Base-by-base conservation (phyloP, 1,284 basidiomycete genomes). In the Heterobasidion occidentale region DNA sequence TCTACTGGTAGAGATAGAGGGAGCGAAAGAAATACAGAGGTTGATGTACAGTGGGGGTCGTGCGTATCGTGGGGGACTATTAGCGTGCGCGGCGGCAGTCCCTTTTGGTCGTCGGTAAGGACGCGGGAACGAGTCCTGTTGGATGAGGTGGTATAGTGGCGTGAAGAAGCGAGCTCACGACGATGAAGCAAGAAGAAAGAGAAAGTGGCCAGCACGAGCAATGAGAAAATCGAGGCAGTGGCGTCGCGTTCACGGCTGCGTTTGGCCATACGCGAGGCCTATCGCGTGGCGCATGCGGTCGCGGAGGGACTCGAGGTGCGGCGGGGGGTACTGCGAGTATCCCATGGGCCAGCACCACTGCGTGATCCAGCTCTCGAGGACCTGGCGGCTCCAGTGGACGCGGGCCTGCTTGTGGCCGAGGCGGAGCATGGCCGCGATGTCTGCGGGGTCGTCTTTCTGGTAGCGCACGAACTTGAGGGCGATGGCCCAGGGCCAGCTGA, bases 391-490 rank as follows among this genome's bases (percentile, higher is more conserved):
- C 85, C 84, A 86, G 17, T 73, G 69, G 0, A 77, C 71, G 15
- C 74, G 71, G 17, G 78, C 77, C 53, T 79, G 67, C 48, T 71
- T 69, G 4, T 74, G 77, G 1, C 83, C 83, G 59, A 83, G 78
- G 51, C 78, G 68, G 36, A 74, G 69, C 61, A 76, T 72, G 45
- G 70, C 65, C 55, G 76, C 78, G 54, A 70, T 69, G 62, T 72
- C 71, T 14, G 54, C 52, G 9, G 71, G 69, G 60, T 72, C 71
- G 60, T 77, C 74, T 57, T 80, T 79, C 47, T 75, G 68, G 65
- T 82, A 88, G 8, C 85, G 75, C 34, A 84, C 81, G n/a, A 88
- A 74, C 65, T 88, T 88, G 59, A 87, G 77, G 3, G 84, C 81
- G 35, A 87, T 76, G 0, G 78, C 77, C 85, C 85, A 88, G 56